Percentiles rank a stretch among this genome's conserved stretches.
Evolutionary conservation across 2,329 filamentous ascomycete species (phyloP).

Genomic region (Parastagonospora avenae): DNA sequence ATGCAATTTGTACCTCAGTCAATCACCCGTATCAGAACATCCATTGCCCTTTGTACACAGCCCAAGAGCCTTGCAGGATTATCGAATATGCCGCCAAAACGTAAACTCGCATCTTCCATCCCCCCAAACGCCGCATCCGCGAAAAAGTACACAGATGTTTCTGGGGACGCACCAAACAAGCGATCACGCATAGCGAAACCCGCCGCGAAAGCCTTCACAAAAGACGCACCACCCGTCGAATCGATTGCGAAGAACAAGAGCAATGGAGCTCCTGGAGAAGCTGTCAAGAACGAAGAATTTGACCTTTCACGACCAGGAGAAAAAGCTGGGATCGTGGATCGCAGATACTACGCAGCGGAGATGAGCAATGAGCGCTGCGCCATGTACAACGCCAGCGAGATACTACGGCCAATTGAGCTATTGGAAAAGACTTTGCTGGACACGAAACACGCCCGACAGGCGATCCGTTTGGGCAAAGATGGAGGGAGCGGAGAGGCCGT

Average conservation of each 20-base stretch:
- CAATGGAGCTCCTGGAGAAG: slow-evolving; percentile 22
- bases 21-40: too few species aligned
- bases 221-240: slow-evolving; percentile 8
- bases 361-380: slow-evolving; percentile 81
- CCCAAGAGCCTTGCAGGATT: neutral
- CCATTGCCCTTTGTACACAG: neutral
- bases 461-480: slow-evolving; percentile 44
- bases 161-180: slow-evolving; percentile 43
- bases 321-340: slow-evolving; percentile 49
- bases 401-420: slow-evolving; percentile 74
- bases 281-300: slow-evolving; percentile 22
- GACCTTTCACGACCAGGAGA: slow-evolving; percentile 48
- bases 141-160: slow-evolving; percentile 39
- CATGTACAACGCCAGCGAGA: slow-evolving; percentile 71
- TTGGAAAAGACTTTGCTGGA: slow-evolving; percentile 66
- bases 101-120: slow-evolving; percentile 27
- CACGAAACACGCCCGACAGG: slow-evolving; percentile 61
- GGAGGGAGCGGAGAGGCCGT: slow-evolving; percentile 63
- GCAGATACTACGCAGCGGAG: slow-evolving; percentile 80
- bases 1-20: neutral
- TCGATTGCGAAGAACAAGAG: slow-evolving; percentile 17
- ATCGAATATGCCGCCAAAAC: slow-evolving; percentile 24
- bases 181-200: slow-evolving; percentile 43
- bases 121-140: slow-evolving; percentile 37
- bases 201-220: slow-evolving; percentile 28